A percentile compares a stretch with the other conserved stretches of the same genome.
Conservation (phyloP, 2,329 filamentous ascomycete genomes). For the Colletotrichum shisoi region DNA sequence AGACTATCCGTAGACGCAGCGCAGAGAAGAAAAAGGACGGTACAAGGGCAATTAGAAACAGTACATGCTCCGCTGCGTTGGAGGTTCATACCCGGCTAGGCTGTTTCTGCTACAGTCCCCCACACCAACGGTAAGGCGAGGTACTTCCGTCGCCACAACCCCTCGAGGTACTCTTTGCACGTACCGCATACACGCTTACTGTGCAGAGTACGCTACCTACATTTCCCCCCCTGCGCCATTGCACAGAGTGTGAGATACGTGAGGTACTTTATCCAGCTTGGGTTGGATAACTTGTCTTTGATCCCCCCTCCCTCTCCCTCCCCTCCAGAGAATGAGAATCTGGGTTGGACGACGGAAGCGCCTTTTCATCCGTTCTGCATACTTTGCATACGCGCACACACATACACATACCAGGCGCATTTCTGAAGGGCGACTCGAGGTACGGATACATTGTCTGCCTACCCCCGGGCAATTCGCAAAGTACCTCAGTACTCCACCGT, state of each 20-base stretch:
- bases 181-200: constrained; percentile 14
- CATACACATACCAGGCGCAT: constrained; percentile 5
- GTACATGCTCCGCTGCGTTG: constrained; percentile 21
- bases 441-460: constrained; percentile 13
- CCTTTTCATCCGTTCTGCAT: constrained; percentile 12
- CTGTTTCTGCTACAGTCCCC: constrained; percentile 20
- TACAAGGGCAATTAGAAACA: constrained; percentile 27
- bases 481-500: background rate
- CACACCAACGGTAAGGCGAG: constrained; percentile 25
- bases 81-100: constrained; percentile 27
- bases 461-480: background rate
- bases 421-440: constrained; percentile 6
- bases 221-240: constrained; percentile 26
- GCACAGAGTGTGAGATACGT: constrained; percentile 25
- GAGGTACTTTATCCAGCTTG: constrained; percentile 30
- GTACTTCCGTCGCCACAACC: constrained; percentile 25
- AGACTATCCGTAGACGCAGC: background rate
- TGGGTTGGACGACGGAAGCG: constrained; percentile 5
- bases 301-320: constrained; percentile 7
- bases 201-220: background rate
- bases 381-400: background rate
- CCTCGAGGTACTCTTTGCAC: constrained; percentile 14
- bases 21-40: constrained; percentile 24
- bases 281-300: constrained; percentile 28
- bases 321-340: background rate